Evolutionary conservation across 441 rosid species (phyloP).

Genomic region (Pelargonium citronellum): DNA sequence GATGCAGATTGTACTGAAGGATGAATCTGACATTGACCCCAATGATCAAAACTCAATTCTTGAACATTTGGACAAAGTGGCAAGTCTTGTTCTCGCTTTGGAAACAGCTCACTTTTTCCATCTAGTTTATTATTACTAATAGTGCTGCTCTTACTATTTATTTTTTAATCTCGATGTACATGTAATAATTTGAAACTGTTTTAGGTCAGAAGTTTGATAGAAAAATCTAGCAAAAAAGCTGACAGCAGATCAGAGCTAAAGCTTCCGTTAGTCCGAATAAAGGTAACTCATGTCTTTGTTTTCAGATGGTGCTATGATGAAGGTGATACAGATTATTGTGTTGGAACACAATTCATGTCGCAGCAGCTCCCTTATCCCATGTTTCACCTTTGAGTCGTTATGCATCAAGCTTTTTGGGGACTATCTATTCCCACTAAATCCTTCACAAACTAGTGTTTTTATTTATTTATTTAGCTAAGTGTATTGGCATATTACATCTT

Average conservation of each 20-base stretch:
- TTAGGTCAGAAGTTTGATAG: slow-evolving; percentile 76
- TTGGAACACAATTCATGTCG: background rate
- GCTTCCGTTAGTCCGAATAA: slow-evolving; percentile 86
- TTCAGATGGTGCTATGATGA: background rate
- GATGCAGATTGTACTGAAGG: slow-evolving; percentile 78
- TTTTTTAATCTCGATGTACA: slow-evolving; percentile 1
- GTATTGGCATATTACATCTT: too few species aligned
- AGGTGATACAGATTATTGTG: slow-evolving; percentile 8
- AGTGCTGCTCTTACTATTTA: slow-evolving; percentile 2
- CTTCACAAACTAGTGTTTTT: too few species aligned
- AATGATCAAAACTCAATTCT: slow-evolving; percentile 92
- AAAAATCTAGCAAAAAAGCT: slow-evolving; percentile 57
- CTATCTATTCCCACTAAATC: too few species aligned
- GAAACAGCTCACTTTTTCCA: background rate
- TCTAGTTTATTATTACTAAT: background rate
- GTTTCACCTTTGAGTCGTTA: background rate
- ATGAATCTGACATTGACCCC: slow-evolving; percentile 76
- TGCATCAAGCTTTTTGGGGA: too few species aligned
- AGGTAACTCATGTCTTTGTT: slow-evolving; percentile 42
- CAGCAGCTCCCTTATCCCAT: background rate
- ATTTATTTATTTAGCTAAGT: too few species aligned
- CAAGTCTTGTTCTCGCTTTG: slow-evolving; percentile 25
- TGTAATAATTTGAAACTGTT: slow-evolving; percentile 19
- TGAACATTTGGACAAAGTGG: slow-evolving; percentile 92
- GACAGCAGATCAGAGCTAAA: slow-evolving; percentile 55